Evolutionary conservation across 2,329 filamentous ascomycete genomes (phyloP).

Genomic region (Rutstroemia sp.): DNA sequence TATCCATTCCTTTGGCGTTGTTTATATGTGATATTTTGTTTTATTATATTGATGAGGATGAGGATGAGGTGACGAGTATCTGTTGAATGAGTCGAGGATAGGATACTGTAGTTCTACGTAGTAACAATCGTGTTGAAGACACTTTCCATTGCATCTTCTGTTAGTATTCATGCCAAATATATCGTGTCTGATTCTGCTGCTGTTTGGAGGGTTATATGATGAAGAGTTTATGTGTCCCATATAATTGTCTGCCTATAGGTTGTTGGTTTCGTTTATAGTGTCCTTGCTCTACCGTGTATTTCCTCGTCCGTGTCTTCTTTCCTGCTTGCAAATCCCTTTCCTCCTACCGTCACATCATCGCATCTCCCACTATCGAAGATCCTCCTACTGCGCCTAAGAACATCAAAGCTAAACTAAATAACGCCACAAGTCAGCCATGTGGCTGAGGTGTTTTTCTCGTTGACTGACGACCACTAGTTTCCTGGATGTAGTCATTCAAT

Average conservation of each 20-base stretch:
- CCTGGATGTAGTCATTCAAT: too few relatives aligned
- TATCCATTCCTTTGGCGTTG: conserved; percentile 9
- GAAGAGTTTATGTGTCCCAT: too few relatives aligned
- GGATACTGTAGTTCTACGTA: not conserved
- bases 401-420: too few relatives aligned
- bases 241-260: too few relatives aligned
- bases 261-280: too few relatives aligned
- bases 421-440: too few relatives aligned
- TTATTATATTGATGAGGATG: conserved; percentile 1
- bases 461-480: too few relatives aligned
- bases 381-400: too few relatives aligned
- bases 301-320: not conserved
- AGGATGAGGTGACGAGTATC: not conserved
- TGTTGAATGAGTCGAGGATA: not conserved
- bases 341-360: not conserved
- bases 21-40: conserved; percentile 1
- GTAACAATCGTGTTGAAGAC: not conserved
- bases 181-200: too few relatives aligned
- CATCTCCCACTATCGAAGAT: too few relatives aligned
- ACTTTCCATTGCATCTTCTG: not conserved
- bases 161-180: not conserved
- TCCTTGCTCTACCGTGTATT: not conserved
- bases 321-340: not conserved
- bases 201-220: too few relatives aligned
- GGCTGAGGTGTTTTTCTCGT: too few relatives aligned